phyloP scores from a whole-genome alignment of 1,284 basidiomycete genomes.

The Phylloboletellus chloephorus region DNA sequence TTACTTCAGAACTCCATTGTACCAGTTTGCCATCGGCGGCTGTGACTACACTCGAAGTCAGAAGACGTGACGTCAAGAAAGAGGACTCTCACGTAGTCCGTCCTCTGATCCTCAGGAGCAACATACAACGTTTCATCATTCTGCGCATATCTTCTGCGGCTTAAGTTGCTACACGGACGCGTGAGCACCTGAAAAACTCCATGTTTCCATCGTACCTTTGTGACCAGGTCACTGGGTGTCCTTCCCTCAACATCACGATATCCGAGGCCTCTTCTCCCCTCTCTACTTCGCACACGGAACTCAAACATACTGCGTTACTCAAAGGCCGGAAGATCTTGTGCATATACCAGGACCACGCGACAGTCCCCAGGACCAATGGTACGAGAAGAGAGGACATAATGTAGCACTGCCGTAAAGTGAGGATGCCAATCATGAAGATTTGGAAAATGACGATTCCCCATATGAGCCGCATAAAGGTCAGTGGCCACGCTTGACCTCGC shows the following conservation, averaged over 20 bases:
- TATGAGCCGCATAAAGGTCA: conserved; percentile 81
- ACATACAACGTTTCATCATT: conserved; percentile 95
- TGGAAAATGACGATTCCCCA: conserved; percentile 87
- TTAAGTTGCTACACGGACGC: conserved; percentile 58
- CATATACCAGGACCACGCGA: conserved; percentile 78
- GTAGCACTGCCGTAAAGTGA: conserved; percentile 78
- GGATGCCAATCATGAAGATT: conserved; percentile 91
- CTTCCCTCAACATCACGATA: conserved; percentile 63
- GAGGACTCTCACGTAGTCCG: conserved; percentile 70
- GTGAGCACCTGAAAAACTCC: conserved; percentile 9
- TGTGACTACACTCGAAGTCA: conserved; percentile 57
- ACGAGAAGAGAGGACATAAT: conserved; percentile 72
- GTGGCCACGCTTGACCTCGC: conserved; percentile 91
- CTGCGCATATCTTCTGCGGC: conserved; percentile 78
- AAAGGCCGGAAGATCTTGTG: conserved; percentile 69
- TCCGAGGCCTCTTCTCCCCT: conserved; percentile 78
- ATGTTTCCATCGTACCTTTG: conserved; percentile 55
- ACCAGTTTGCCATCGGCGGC: conserved; percentile 92
- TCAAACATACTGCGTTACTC: conserved; percentile 77
- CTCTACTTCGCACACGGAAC: conserved; percentile 84
- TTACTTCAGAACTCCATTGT: conserved; percentile 83
- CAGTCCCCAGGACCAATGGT: conserved; percentile 73
- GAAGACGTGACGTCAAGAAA: conserved; percentile 1
- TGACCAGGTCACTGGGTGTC: conserved; percentile 78
- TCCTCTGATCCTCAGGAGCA: conserved; percentile 83